A percentile compares a stretch with the other conserved stretches of the same genome.
Conservation (phyloP, 148 eudicot species). For the Arbutus unedo region DNA sequence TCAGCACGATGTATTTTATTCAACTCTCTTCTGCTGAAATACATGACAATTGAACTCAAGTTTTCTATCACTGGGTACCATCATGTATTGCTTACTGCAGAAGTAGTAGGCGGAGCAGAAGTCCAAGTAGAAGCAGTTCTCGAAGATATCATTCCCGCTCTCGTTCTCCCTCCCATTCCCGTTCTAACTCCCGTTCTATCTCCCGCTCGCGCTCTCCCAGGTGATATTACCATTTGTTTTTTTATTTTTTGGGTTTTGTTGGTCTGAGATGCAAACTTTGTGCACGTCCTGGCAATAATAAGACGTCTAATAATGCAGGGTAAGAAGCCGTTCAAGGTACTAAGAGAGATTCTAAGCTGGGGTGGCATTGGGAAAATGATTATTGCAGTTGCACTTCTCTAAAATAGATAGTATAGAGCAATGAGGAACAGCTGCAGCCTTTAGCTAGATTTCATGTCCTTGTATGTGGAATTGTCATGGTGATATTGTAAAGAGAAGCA, state of each 20-base stretch:
- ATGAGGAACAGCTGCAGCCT: constrained; percentile 4
- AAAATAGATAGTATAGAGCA: neutral
- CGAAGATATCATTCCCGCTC: constrained; percentile 62
- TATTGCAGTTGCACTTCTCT: neutral
- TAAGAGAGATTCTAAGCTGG: constrained; percentile 21
- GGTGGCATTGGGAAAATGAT: neutral
- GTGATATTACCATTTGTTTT: constrained; percentile 22
- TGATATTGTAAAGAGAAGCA: constrained; percentile 1
- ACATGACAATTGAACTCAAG: neutral
- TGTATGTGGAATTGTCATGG: neutral
- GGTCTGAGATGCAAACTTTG: neutral
- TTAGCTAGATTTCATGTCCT: neutral
- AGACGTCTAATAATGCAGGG: constrained; percentile 31
- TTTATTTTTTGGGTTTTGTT: neutral
- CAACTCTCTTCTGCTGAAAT: neutral
- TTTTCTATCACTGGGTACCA: neutral
- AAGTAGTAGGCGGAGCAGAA: constrained; percentile 69
- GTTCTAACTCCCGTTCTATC: constrained; percentile 49
- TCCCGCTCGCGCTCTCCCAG: constrained; percentile 80
- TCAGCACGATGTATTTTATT: neutral
- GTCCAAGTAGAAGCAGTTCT: constrained; percentile 77
- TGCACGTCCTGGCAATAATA: neutral
- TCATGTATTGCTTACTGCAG: constrained; percentile 36
- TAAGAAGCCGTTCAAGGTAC: constrained; percentile 57
- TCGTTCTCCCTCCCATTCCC: constrained; percentile 45